Conservation (phyloP, 2,329 filamentous ascomycete species). For the Hypomyces perniciosus region DNA sequence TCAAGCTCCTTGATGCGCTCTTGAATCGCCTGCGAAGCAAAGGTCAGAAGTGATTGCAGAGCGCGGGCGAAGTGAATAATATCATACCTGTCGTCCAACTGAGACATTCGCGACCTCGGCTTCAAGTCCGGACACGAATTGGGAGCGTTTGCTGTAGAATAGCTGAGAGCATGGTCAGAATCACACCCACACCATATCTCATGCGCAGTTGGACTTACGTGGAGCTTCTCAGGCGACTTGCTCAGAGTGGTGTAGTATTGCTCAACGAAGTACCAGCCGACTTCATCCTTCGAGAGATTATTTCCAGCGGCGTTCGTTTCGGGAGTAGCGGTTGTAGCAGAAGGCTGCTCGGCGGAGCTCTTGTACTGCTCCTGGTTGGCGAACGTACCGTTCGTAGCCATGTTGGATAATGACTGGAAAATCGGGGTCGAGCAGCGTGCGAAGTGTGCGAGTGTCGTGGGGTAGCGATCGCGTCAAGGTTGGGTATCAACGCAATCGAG, state of each 20-base stretch:
- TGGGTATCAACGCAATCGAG: slow-evolving; percentile 13
- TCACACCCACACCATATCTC: not conserved
- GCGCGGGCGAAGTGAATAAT: not conserved
- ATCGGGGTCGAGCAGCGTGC: slow-evolving; percentile 7
- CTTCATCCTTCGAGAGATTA: slow-evolving; percentile 76
- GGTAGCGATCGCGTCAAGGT: slow-evolving; percentile 13
- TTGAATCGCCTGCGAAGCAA: slow-evolving; percentile 67
- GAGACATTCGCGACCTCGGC: slow-evolving; percentile 82
- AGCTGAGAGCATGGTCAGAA: slow-evolving; percentile 42
- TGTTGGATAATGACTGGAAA: slow-evolving; percentile 24
- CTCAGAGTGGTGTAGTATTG: slow-evolving; percentile 98
- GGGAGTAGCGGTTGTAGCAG: slow-evolving; percentile 29
- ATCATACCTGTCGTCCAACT: slow-evolving; percentile 71
- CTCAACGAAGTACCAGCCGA: slow-evolving; percentile 99
- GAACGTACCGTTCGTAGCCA: slow-evolving; percentile 54
- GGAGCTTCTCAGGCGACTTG: slow-evolving; percentile 89
- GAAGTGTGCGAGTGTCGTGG: slow-evolving; percentile 8
- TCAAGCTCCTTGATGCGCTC: slow-evolving; percentile 89
- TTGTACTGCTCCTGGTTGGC: slow-evolving; percentile 40
- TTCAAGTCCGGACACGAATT: slow-evolving; percentile 89
- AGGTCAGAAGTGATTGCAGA: slow-evolving; percentile 11
- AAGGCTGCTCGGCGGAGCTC: slow-evolving; percentile 32
- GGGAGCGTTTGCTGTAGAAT: slow-evolving; percentile 94
- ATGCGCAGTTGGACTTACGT: slow-evolving; percentile 45
- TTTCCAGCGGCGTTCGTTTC: slow-evolving; percentile 30